These are phyloP conservation scores for Trichoderma pleuroti DNA, from an alignment of 2,329 filamentous ascomycete species.

Conservation along the genomic window DNA sequence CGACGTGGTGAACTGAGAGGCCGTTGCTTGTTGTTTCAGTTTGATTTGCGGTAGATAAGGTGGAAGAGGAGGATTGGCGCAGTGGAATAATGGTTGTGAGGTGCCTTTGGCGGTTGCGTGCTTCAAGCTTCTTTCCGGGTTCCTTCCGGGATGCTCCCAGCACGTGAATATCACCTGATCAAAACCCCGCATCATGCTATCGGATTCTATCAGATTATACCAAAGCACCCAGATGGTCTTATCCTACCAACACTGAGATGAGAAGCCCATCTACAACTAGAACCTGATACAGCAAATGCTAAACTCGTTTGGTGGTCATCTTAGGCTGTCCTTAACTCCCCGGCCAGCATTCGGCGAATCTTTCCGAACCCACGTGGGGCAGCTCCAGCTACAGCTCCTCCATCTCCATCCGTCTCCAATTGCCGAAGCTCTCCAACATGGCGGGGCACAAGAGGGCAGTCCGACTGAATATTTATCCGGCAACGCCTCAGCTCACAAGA, in stretches of 20 bases:
- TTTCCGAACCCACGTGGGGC: background rate
- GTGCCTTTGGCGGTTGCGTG: background rate
- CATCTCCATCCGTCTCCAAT: constrained; percentile 30
- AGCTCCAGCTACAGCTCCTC: constrained; percentile 24
- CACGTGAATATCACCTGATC: background rate
- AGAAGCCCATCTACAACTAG: background rate
- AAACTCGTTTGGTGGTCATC: background rate
- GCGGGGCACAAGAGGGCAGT: background rate
- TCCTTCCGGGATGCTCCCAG: background rate
- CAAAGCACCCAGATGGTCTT: background rate
- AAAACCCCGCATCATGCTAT: background rate
- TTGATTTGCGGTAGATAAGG: background rate
- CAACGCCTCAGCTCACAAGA: background rate
- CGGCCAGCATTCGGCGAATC: constrained; percentile 8
- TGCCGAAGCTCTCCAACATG: constrained; percentile 26
- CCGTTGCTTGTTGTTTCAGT: background rate
- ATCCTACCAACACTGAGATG: background rate
- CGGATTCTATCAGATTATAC: background rate
- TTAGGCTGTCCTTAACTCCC: background rate
- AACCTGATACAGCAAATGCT: background rate
- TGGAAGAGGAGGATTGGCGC: background rate
- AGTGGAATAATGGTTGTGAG: background rate
- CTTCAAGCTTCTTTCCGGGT: too few relatives aligned
- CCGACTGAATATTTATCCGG: background rate
- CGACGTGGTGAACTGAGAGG: background rate